phyloP scores from a whole-genome alignment of 2,329 filamentous ascomycete genomes.

The Graphiopsis chlorocephala region DNA sequence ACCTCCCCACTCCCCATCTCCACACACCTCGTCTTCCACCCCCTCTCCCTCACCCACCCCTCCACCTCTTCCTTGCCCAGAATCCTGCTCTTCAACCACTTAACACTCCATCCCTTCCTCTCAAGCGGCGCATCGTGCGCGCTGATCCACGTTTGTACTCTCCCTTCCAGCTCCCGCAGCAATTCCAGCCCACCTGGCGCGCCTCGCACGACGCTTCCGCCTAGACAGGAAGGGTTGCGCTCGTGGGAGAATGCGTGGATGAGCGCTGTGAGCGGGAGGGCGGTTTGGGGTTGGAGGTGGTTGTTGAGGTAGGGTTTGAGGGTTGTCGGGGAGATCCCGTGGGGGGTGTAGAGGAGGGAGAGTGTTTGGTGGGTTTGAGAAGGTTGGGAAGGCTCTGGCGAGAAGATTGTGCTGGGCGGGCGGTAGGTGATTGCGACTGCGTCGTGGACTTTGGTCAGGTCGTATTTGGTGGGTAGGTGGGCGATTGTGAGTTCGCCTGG shows the following conservation, averaged over 20 bases:
- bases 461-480: conserved; percentile 60
- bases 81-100: conserved; percentile 48
- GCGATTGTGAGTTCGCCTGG: conserved; percentile 72
- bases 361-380: conserved; percentile 41
- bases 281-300: conserved; percentile 51
- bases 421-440: conserved; percentile 72
- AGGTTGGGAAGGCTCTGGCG: neutral
- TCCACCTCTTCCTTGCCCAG: conserved; percentile 49
- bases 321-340: conserved; percentile 56
- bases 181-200: conserved; percentile 58
- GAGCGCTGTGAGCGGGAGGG: conserved; percentile 61
- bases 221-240: conserved; percentile 60
- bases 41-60: conserved; percentile 31
- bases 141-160: conserved; percentile 60
- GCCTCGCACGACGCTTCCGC: conserved; percentile 57
- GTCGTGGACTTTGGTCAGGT: conserved; percentile 61
- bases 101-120: conserved; percentile 52
- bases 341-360: conserved; percentile 63
- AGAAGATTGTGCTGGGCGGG: conserved; percentile 35
- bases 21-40: conserved; percentile 14
- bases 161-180: conserved; percentile 52
- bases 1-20: conserved; percentile 5
- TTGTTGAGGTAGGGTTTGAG: conserved; percentile 58
- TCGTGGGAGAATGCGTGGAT: conserved; percentile 63
- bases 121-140: conserved; percentile 62